phyloP scores from a whole-genome alignment of 805 yeast species.

The Myxozyma geophila region DNA sequence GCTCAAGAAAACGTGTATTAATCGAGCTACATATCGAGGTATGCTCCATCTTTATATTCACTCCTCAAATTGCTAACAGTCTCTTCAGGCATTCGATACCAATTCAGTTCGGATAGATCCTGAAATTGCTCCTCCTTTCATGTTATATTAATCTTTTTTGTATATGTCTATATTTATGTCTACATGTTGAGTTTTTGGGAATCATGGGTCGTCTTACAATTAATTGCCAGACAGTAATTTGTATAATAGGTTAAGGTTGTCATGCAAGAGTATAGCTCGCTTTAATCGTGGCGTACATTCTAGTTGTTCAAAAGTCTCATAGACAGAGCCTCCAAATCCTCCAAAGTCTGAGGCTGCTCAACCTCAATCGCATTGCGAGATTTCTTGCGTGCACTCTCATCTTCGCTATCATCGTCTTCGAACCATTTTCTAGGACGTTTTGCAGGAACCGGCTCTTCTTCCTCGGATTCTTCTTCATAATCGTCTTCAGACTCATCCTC shows the following conservation, averaged over 20 bases:
- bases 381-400: constrained; percentile 26
- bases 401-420: constrained; percentile 38
- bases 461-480: constrained; percentile 49
- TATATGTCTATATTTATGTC: not conserved
- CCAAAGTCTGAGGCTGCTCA: constrained; percentile 87
- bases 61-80: not conserved
- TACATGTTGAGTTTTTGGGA: too few species aligned
- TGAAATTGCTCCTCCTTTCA: constrained; percentile 35
- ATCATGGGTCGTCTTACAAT: too few species aligned
- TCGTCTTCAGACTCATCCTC: constrained; percentile 42
- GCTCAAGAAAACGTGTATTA: constrained; percentile 84
- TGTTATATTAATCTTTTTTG: constrained; percentile 14
- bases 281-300: not conserved
- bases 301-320: constrained; percentile 48
- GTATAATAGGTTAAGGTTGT: not conserved
- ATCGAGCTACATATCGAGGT: constrained; percentile 87
- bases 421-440: constrained; percentile 37
- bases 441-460: constrained; percentile 53
- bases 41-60: not conserved
- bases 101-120: constrained; percentile 32
- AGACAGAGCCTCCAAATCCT: constrained; percentile 90
- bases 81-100: constrained; percentile 35
- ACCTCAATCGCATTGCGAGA: constrained; percentile 62
- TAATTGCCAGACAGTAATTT: not conserved
- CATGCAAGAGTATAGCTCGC: not conserved